phyloP scores from a whole-genome alignment of 345 rosid species.

The Rhodomyrtus tomentosa region DNA sequence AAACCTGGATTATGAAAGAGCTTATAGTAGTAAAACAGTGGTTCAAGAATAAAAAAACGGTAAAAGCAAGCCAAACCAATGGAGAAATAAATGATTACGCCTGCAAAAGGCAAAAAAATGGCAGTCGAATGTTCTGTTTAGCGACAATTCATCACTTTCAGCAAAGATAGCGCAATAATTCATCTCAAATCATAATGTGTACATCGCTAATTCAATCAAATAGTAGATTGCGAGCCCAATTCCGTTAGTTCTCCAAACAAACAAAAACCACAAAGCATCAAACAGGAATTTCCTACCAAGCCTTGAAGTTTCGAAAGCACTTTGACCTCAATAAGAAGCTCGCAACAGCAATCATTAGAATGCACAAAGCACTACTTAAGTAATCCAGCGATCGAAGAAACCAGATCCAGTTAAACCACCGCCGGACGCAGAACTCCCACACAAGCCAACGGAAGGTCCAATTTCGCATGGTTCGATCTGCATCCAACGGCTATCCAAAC shows the following conservation, averaged over 20 bases:
- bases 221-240: neutral
- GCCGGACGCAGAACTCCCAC: neutral
- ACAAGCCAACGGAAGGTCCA: neutral
- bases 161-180: neutral
- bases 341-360: neutral
- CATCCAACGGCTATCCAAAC: neutral
- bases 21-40: neutral
- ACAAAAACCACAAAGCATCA: neutral
- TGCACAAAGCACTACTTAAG: neutral
- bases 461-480: neutral
- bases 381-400: neutral
- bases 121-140: neutral
- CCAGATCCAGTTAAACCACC: neutral
- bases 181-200: neutral
- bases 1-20: neutral
- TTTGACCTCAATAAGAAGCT: neutral
- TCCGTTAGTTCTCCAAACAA: neutral
- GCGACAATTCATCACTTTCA: neutral
- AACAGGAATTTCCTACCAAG: neutral
- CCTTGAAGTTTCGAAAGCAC: neutral
- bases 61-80: neutral
- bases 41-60: neutral
- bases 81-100: neutral
- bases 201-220: neutral
- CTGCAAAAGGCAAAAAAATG: neutral